Percentiles rank a stretch among this genome's conserved stretches.
Evolutionary conservation across 225 moss, liverwort and hornwort genomes (phyloP).

Genomic region (Takakia lepidozioides): DNA sequence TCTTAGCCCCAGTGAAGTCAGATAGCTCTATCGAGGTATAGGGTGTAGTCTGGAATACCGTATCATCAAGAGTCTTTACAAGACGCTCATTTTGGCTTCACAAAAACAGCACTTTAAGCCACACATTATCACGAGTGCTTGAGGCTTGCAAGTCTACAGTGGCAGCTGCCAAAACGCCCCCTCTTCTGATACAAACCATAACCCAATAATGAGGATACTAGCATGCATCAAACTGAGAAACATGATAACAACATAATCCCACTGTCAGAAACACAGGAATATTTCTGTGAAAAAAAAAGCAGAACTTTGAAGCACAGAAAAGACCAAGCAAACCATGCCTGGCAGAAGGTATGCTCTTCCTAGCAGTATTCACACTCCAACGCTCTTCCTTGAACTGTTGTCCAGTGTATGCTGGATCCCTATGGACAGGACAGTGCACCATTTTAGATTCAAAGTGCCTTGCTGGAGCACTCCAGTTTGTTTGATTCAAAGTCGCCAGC

Average conservation of each 20-base stretch:
- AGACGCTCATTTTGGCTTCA: conserved; percentile 67
- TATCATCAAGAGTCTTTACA: conserved; percentile 58
- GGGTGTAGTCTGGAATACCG: no score
- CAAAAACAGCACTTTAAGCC: conserved; percentile 57
- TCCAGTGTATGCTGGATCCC: conserved; percentile 41
- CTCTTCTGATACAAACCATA: conserved; percentile 19
- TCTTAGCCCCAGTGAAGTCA: not conserved
- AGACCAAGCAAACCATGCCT: conserved; percentile 15
- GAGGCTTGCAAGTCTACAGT: conserved; percentile 15
- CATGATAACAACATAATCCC: no score
- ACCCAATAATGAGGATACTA: not conserved
- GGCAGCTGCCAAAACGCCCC: conserved; percentile 30
- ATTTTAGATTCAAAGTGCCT: no score
- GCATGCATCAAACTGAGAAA: no score
- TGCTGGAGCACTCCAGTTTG: no score
- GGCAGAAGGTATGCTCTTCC: conserved; percentile 21
- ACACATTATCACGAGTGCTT: conserved; percentile 22
- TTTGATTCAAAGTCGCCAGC: no score
- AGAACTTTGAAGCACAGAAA: no score
- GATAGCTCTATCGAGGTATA: no score
- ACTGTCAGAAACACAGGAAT: no score
- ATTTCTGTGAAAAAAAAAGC: no score
- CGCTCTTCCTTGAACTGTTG: conserved; percentile 26
- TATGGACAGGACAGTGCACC: no score
- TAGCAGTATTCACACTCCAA: conserved; percentile 17